Conservation (phyloP, 495 filamentous ascomycete species). For the Cercophora samala region DNA sequence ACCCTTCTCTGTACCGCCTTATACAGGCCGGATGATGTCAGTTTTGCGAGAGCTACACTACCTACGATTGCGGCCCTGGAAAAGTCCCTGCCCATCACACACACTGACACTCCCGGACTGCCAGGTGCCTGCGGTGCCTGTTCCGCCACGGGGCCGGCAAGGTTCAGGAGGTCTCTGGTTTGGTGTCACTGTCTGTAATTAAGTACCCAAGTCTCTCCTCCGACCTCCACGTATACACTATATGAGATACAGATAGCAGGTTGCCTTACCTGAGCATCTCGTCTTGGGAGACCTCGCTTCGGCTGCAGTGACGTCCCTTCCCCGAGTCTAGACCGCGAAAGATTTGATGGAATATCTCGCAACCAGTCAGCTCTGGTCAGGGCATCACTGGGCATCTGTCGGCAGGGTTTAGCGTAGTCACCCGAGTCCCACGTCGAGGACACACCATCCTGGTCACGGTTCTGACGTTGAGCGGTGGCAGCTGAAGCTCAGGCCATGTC, state of each 20-base stretch:
- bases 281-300: not conserved
- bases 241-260: not conserved
- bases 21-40: conserved; percentile 5
- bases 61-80: conserved; percentile 5
- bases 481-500: conserved; percentile 8
- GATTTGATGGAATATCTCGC: not conserved
- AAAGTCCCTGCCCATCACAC: conserved; percentile 11
- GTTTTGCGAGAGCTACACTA: not conserved
- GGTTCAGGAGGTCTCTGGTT: not conserved
- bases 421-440: not conserved
- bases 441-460: conserved; percentile 4
- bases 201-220: too few relatives aligned
- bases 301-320: not conserved
- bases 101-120: not conserved
- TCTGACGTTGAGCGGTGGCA: conserved; percentile 6
- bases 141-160: not conserved
- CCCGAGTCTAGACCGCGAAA: not conserved
- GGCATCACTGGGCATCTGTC: not conserved
- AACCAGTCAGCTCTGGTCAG: not conserved
- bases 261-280: too few relatives aligned
- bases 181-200: too few relatives aligned
- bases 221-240: not conserved
- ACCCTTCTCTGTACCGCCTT: conserved; percentile 9
- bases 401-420: conserved; percentile 1
- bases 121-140: not conserved